Evolutionary conservation across 768 basidiomycete species (phyloP).

Genomic region (Rhizopogon vinicolor): DNA sequence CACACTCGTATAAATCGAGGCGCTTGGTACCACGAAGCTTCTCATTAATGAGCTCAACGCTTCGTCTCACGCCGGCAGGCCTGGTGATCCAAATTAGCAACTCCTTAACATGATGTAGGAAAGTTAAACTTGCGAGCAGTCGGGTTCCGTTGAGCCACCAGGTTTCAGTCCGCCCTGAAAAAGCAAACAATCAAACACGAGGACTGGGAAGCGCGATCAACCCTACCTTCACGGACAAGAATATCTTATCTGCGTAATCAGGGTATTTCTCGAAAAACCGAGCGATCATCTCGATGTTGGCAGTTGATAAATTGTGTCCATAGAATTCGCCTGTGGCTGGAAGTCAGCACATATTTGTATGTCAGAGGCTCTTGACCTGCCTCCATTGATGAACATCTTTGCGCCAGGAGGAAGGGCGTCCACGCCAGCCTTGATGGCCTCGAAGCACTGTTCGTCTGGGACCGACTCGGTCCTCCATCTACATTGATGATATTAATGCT

Average conservation of each 20-base stretch:
- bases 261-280: constrained; percentile 45
- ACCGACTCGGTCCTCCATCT: constrained; percentile 41
- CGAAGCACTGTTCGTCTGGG: constrained; percentile 58
- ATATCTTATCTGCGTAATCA: constrained; percentile 28
- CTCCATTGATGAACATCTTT: constrained; percentile 50
- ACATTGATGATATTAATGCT: neutral
- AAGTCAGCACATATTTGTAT: neutral
- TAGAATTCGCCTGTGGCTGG: constrained; percentile 50
- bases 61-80: constrained; percentile 40
- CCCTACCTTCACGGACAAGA: constrained; percentile 30
- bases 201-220: neutral
- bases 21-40: constrained; percentile 47
- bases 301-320: constrained; percentile 32
- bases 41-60: constrained; percentile 40
- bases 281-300: constrained; percentile 45
- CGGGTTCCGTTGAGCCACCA: constrained; percentile 3
- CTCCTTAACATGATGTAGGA: neutral
- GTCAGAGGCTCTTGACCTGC: constrained; percentile 16
- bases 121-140: constrained; percentile 27
- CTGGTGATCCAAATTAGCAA: constrained; percentile 14
- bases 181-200: neutral
- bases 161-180: constrained; percentile 17
- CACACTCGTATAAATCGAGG: constrained; percentile 56
- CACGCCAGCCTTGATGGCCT: constrained; percentile 51
- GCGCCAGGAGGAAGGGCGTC: constrained; percentile 36